A percentile compares a stretch with the other conserved stretches of the same genome.
Conservation (phyloP, 2,329 filamentous ascomycete species). For the Aspergillus aculeatus region DNA sequence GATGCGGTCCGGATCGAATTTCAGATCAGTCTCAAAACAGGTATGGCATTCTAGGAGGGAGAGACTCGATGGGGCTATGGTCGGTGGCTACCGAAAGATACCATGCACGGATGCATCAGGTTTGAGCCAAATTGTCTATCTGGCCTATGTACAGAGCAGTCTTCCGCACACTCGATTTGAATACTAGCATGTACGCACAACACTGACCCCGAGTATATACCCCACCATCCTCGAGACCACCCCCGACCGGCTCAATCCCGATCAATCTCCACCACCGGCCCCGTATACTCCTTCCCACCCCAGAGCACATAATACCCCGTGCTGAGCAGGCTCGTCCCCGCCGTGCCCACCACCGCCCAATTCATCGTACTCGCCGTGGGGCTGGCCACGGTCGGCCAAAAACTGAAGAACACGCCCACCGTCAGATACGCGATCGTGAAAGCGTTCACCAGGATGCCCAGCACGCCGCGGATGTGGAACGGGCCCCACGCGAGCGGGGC, state of each 20-base stretch:
- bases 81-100: too few species aligned
- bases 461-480: not conserved
- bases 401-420: constrained; percentile 4
- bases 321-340: not conserved
- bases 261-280: constrained; percentile 4
- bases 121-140: too few species aligned
- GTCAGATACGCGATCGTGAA: not conserved
- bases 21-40: too few species aligned
- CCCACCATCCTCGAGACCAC: too few species aligned
- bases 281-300: constrained; percentile 1
- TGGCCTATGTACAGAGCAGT: too few species aligned
- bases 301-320: constrained; percentile 4
- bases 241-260: not conserved
- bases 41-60: too few species aligned
- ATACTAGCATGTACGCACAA: too few species aligned
- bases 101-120: too few species aligned
- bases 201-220: too few species aligned
- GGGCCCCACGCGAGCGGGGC: constrained; percentile 4
- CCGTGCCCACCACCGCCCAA: constrained; percentile 3
- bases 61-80: too few species aligned
- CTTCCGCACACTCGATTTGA: too few species aligned
- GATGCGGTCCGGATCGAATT: too few species aligned
- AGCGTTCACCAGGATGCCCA: not conserved
- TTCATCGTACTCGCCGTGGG: constrained; percentile 5
- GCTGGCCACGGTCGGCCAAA: not conserved